These are phyloP conservation scores for Saturnispora ahearnii DNA, from an alignment of 805 yeast genomes.

Conservation along the genomic window DNA sequence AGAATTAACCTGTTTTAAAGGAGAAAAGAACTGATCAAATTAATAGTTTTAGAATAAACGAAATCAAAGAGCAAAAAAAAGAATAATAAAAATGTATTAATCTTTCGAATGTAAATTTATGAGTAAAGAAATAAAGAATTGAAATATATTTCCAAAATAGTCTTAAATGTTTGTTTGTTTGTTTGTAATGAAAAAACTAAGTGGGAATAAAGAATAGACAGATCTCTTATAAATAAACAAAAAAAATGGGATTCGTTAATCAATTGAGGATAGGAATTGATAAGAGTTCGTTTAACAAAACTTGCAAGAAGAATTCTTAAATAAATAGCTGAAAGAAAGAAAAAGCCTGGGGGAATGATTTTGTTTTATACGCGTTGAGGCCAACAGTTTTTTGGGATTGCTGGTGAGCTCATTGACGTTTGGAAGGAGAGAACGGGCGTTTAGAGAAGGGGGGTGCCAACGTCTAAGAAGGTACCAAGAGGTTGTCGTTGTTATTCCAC, in stretches of 20 bases:
- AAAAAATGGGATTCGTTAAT: background rate
- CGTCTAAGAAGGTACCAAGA: too few species aligned
- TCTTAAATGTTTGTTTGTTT: conserved; percentile 11
- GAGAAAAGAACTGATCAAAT: background rate
- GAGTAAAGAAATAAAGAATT: background rate
- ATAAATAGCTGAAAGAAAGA: background rate
- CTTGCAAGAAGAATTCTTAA: background rate
- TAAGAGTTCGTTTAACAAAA: background rate
- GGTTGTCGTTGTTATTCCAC: too few species aligned
- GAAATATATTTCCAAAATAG: background rate
- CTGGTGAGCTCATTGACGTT: background rate
- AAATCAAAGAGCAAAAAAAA: background rate
- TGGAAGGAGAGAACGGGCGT: too few species aligned
- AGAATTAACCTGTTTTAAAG: conserved; percentile 4
- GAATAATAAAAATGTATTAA: background rate
- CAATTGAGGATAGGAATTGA: background rate
- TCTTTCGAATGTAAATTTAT: background rate
- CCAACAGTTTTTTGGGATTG: conserved; percentile 7
- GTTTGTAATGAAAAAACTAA: background rate
- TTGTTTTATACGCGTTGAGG: conserved; percentile 9
- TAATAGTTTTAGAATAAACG: background rate
- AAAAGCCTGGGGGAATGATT: background rate
- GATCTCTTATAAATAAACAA: background rate
- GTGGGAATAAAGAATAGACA: background rate
- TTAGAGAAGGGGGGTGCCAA: too few species aligned